These are phyloP conservation scores for Scheffersomyces insectosa DNA, from an alignment of 1,139 yeast species.

Conservation along the genomic window DNA sequence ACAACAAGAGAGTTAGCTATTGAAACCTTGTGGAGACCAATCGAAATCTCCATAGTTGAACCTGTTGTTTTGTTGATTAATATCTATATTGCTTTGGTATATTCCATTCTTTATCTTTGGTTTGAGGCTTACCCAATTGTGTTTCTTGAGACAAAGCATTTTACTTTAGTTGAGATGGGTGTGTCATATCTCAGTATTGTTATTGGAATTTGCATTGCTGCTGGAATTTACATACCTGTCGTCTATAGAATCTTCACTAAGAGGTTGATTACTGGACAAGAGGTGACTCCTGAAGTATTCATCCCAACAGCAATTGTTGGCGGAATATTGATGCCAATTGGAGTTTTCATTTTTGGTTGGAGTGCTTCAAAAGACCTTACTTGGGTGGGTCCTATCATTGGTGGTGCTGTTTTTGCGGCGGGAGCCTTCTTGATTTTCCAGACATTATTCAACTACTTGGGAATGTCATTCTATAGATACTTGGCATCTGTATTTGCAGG, in stretches of 20 bases:
- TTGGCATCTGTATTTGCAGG: conserved; percentile 63
- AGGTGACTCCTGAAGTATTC: conserved; percentile 40
- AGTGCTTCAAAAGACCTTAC: conserved; percentile 38
- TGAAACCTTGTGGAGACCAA: conserved; percentile 52
- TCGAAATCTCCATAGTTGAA: conserved; percentile 43
- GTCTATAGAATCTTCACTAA: conserved; percentile 24
- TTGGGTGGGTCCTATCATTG: conserved; percentile 47
- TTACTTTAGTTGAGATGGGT: conserved; percentile 53
- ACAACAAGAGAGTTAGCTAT: conserved; percentile 23
- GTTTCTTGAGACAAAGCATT: conserved; percentile 42
- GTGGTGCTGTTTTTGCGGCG: conserved; percentile 38
- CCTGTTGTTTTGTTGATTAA: conserved; percentile 49
- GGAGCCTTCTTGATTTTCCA: conserved; percentile 46
- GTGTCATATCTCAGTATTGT: conserved; percentile 44
- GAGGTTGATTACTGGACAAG: conserved; percentile 20
- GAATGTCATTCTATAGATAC: conserved; percentile 37
- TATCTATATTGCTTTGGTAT: conserved; percentile 53
- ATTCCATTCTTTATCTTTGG: conserved; percentile 56
- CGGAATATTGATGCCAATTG: conserved; percentile 40
- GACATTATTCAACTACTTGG: conserved; percentile 35
- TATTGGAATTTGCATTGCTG: conserved; percentile 41
- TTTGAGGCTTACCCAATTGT: conserved; percentile 66
- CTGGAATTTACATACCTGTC: conserved; percentile 23
- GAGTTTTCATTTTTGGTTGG: conserved; percentile 55
- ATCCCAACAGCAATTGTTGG: conserved; percentile 47